phyloP scores from a whole-genome alignment of 2,329 filamentous ascomycete genomes.

The Ophiostoma quercus region DNA sequence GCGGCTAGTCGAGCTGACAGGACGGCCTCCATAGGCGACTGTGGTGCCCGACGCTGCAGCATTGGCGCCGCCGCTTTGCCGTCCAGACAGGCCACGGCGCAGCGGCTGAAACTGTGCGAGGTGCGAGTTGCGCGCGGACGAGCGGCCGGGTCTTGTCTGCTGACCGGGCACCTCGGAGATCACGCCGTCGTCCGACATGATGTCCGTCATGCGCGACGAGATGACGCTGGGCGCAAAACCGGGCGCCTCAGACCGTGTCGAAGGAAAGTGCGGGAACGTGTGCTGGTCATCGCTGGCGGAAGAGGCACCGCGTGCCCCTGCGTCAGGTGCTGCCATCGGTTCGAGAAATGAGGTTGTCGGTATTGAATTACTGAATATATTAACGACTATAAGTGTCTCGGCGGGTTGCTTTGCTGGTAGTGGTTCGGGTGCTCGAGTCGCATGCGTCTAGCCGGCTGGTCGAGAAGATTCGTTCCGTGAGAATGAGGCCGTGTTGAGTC shows the following conservation, averaged over 20 bases:
- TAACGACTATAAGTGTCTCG: background rate
- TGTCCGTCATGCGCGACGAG: conserved; percentile 66
- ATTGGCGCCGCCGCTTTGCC: conserved; percentile 41
- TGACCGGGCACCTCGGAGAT: conserved; percentile 29
- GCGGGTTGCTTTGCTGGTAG: background rate
- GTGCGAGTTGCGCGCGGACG: conserved; percentile 40
- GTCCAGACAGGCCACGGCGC: conserved; percentile 46
- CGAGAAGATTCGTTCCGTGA: background rate
- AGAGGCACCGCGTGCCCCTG: conserved; percentile 36
- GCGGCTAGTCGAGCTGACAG: conserved; percentile 64
- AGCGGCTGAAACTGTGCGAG: conserved; percentile 41
- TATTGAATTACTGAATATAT: background rate
- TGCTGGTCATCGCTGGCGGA: conserved; percentile 34
- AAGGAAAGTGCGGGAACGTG: conserved; percentile 40
- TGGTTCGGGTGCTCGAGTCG: background rate
- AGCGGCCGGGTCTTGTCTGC: background rate
- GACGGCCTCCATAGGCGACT: conserved; percentile 43
- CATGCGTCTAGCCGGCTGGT: background rate
- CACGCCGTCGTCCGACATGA: conserved; percentile 53
- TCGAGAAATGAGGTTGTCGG: background rate
- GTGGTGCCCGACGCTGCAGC: conserved; percentile 24
- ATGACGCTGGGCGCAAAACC: conserved; percentile 52
- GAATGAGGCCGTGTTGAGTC: background rate
- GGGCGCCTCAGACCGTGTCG: conserved; percentile 43
- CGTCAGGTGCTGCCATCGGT: conserved; percentile 33